These are phyloP conservation scores for Plasmodium coatneyi DNA, from an alignment of 169 alveolate species.

Conservation along the genomic window DNA sequence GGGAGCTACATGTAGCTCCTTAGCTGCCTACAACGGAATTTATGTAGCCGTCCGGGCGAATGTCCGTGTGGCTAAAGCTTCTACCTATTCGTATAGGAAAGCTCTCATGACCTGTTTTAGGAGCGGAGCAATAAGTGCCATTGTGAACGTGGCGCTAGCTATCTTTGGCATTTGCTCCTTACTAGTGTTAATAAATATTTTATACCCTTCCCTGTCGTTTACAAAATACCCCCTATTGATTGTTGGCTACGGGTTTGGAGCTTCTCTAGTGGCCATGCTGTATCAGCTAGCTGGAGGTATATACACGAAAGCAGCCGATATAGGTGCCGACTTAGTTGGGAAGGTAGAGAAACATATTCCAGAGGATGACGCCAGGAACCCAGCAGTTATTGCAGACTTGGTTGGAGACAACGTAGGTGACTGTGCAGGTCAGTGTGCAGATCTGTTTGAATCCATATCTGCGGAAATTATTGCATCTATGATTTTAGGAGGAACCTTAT, in stretches of 20 bases:
- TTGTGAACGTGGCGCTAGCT: slow-evolving; percentile 88
- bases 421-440: slow-evolving; percentile 93
- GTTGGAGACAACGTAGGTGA: slow-evolving; percentile 94
- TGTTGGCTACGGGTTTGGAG: slow-evolving; percentile 93
- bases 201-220: slow-evolving; percentile 72
- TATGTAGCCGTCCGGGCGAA: slow-evolving; percentile 92
- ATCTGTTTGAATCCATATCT: slow-evolving; percentile 90
- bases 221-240: slow-evolving; percentile 81
- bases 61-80: slow-evolving; percentile 87
- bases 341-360: slow-evolving; percentile 91
- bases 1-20: slow-evolving; percentile 88
- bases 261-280: slow-evolving; percentile 92
- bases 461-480: slow-evolving; percentile 92
- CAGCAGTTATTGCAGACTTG: slow-evolving; percentile 92
- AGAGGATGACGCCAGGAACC: slow-evolving; percentile 93
- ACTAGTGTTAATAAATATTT: slow-evolving; percentile 68
- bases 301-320: slow-evolving; percentile 93
- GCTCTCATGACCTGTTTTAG: slow-evolving; percentile 87
- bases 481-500: slow-evolving; percentile 91
- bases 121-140: slow-evolving; percentile 90
- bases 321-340: slow-evolving; percentile 93
- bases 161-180: slow-evolving; percentile 86
- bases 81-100: slow-evolving; percentile 87
- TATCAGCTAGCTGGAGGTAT: slow-evolving; percentile 94
- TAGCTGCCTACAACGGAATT: slow-evolving; percentile 91